phyloP scores from a whole-genome alignment of 108 stramenopile species.

The Pseudonitzschia delicatissima region DNA sequence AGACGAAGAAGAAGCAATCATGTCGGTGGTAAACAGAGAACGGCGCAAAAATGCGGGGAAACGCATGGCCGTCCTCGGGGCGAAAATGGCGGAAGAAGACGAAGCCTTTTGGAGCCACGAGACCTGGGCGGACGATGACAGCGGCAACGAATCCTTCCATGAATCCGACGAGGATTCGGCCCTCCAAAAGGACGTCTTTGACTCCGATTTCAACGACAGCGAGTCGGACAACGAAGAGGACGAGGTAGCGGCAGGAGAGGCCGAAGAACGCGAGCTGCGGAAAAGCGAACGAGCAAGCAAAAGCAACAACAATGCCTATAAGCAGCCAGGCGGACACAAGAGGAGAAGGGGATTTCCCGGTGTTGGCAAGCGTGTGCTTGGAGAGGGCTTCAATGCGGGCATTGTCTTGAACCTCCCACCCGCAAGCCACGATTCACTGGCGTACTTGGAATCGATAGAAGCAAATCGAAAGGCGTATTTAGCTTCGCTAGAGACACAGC shows the following conservation, averaged over 20 bases:
- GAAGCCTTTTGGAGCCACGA: conserved; percentile 84
- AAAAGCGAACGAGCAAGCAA: conserved; percentile 42
- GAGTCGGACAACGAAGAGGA: conserved; percentile 70
- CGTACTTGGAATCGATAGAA: neutral
- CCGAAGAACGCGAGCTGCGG: conserved; percentile 48
- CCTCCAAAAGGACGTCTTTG: conserved; percentile 66
- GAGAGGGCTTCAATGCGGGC: conserved; percentile 74
- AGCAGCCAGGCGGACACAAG: conserved; percentile 31
- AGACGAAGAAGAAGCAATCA: neutral
- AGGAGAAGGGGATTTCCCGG: conserved; percentile 44
- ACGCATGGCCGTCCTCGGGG: conserved; percentile 67
- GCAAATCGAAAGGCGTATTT: too few relatives aligned
- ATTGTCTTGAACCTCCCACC: conserved; percentile 76
- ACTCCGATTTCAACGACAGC: conserved; percentile 86
- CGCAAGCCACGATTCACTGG: neutral
- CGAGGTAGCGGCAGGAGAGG: conserved; percentile 48
- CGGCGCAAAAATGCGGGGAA: conserved; percentile 80
- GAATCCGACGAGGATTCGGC: conserved; percentile 76
- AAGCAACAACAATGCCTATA: conserved; percentile 19
- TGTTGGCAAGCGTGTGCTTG: conserved; percentile 37
- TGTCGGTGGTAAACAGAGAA: conserved; percentile 54
- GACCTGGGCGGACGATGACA: conserved; percentile 73
- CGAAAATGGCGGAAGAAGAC: conserved; percentile 78
- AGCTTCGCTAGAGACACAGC: too few relatives aligned
- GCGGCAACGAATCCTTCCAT: conserved; percentile 68